Conservation (phyloP, 495 filamentous ascomycete genomes). For the Evansstolkia leycettana region DNA sequence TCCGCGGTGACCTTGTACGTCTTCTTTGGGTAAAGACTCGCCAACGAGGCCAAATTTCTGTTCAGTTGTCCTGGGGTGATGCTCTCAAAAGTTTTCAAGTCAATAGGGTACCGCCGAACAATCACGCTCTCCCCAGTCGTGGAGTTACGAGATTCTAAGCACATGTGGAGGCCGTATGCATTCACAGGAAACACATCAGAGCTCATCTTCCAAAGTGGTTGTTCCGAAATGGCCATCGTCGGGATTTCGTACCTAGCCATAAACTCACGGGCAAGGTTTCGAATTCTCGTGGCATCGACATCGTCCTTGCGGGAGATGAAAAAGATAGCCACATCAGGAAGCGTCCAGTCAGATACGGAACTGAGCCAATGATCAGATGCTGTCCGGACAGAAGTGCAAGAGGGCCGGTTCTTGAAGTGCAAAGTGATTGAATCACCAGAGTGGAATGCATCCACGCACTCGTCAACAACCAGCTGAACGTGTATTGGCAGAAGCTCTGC, state of each 20-base stretch:
- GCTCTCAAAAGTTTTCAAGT: constrained; percentile 58
- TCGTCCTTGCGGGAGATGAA: constrained; percentile 49
- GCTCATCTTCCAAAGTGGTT: constrained; percentile 35
- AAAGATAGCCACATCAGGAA: constrained; percentile 61
- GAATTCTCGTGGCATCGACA: constrained; percentile 32
- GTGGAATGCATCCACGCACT: constrained; percentile 53
- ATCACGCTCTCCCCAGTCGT: constrained; percentile 36
- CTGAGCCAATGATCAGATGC: constrained; percentile 34
- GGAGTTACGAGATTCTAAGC: constrained; percentile 48
- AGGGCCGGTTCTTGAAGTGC: constrained; percentile 43
- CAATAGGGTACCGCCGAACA: constrained; percentile 53
- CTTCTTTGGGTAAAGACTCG: constrained; percentile 31
- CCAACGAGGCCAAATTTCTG: constrained; percentile 57
- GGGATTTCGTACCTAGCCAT: constrained; percentile 55
- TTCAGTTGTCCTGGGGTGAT: constrained; percentile 66
- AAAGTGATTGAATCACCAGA: too few relatives aligned
- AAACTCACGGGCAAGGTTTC: constrained; percentile 44
- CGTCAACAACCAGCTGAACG: constrained; percentile 62
- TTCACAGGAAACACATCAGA: constrained; percentile 36
- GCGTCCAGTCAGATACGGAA: constrained; percentile 41
- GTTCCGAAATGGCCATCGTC: constrained; percentile 54
- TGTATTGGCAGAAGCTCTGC: constrained; percentile 68
- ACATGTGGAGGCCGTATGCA: constrained; percentile 50
- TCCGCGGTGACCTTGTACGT: constrained; percentile 12
- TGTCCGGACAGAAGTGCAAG: constrained; percentile 32